Evolutionary conservation across 148 eudicot genomes (phyloP).

Genomic region (Vaccinium corymbosum): DNA sequence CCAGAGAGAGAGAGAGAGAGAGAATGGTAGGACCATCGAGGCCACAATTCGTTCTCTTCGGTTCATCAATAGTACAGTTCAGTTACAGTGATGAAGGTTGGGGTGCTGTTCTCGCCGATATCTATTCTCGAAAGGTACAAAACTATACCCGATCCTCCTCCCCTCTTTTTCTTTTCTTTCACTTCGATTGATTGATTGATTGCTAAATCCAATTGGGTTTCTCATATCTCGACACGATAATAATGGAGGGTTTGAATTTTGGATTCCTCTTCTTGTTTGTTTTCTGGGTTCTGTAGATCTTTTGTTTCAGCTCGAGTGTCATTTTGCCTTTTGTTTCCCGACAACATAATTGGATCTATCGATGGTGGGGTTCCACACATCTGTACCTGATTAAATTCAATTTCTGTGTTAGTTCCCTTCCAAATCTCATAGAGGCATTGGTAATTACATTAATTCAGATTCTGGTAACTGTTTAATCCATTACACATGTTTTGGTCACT

Average conservation of each 20-base stretch:
- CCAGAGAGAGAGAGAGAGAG: neutral
- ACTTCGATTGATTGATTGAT: neutral
- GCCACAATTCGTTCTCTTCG: constrained; percentile 32
- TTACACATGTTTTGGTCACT: no score
- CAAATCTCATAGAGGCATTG: neutral
- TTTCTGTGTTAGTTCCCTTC: neutral
- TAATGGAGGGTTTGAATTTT: constrained; percentile 1
- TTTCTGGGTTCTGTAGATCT: constrained; percentile 2
- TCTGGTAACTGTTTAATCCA: no score
- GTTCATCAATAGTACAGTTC: constrained; percentile 35
- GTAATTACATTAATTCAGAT: neutral
- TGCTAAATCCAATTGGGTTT: neutral
- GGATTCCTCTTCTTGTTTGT: neutral
- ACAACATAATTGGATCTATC: neutral
- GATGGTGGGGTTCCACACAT: constrained; percentile 14
- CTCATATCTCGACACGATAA: neutral
- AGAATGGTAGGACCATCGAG: constrained; percentile 34
- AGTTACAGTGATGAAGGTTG: constrained; percentile 29
- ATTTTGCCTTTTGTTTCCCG: neutral
- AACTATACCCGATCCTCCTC: neutral
- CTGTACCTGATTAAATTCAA: neutral
- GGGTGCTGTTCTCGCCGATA: constrained; percentile 34
- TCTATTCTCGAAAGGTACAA: constrained; percentile 32
- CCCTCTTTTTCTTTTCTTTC: neutral
- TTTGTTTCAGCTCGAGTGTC: neutral